These are phyloP conservation scores for Cercospora canescens DNA, from an alignment of 2,329 filamentous ascomycete species.

Conservation along the genomic window DNA sequence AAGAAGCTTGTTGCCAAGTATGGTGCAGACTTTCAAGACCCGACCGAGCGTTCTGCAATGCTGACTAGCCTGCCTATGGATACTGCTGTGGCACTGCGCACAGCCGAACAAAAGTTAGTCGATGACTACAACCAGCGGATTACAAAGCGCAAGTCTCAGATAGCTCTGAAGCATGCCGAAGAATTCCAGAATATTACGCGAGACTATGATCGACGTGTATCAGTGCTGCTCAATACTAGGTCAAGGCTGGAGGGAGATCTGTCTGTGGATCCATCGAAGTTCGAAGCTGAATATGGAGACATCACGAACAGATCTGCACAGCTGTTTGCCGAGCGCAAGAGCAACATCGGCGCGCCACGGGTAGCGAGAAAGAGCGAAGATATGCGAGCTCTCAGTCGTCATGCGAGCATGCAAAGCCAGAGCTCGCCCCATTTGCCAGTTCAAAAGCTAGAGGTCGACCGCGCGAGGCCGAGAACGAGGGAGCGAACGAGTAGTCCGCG, in stretches of 20 bases:
- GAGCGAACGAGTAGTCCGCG: slow-evolving; percentile 27
- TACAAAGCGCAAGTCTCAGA: slow-evolving; percentile 38
- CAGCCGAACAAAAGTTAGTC: slow-evolving; percentile 36
- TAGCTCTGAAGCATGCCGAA: slow-evolving; percentile 37
- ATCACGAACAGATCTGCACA: slow-evolving; percentile 29
- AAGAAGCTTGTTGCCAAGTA: slow-evolving; percentile 34
- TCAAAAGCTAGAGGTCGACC: not conserved
- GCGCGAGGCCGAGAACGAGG: not conserved
- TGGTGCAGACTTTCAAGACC: slow-evolving; percentile 26
- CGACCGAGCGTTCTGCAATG: slow-evolving; percentile 22
- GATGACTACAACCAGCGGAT: slow-evolving; percentile 35
- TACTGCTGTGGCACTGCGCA: slow-evolving; percentile 30
- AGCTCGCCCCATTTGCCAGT: not conserved
- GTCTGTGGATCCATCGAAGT: slow-evolving; percentile 33
- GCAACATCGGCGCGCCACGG: slow-evolving; percentile 16
- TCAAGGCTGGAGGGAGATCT: slow-evolving; percentile 35
- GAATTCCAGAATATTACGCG: slow-evolving; percentile 35
- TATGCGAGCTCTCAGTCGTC: not conserved
- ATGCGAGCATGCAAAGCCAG: not conserved
- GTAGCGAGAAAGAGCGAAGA: slow-evolving; percentile 15
- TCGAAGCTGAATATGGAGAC: slow-evolving; percentile 34
- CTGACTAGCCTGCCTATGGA: slow-evolving; percentile 26
- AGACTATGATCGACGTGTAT: slow-evolving; percentile 37
- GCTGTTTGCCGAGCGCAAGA: slow-evolving; percentile 27
- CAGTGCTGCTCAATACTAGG: slow-evolving; percentile 32